Percentiles rank a stretch among this genome's conserved stretches.
Evolutionary conservation across 2,329 filamentous ascomycete genomes (phyloP).

Genomic region (Penicillium sp.): DNA sequence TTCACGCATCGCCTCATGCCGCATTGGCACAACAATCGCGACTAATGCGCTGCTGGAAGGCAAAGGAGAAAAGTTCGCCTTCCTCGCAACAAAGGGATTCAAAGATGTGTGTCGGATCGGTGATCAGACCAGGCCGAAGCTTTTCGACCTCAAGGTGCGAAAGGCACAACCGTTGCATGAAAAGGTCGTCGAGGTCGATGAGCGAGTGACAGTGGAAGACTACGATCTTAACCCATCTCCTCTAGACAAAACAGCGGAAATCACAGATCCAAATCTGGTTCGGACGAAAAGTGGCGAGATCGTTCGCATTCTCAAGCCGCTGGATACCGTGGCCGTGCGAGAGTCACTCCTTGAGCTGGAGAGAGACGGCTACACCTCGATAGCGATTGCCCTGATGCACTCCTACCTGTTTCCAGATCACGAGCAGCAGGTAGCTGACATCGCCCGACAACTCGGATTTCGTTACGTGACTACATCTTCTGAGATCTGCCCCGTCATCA

Average conservation of each 20-base stretch:
- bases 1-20: constrained; percentile 36
- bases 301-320: constrained; percentile 67
- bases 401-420: constrained; percentile 85
- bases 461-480: constrained; percentile 74
- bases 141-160: constrained; percentile 81
- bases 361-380: constrained; percentile 70
- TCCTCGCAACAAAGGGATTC: constrained; percentile 73
- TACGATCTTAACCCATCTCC: constrained; percentile 27
- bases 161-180: constrained; percentile 65
- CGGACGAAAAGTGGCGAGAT: constrained; percentile 65
- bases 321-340: constrained; percentile 57
- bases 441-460: constrained; percentile 79
- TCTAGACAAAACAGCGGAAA: constrained; percentile 17
- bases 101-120: constrained; percentile 82
- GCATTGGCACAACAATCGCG: constrained; percentile 90
- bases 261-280: constrained; percentile 61
- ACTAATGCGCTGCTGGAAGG: constrained; percentile 72
- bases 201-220: constrained; percentile 51
- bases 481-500: constrained; percentile 82
- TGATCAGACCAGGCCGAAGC: constrained; percentile 82
- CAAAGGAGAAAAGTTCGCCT: constrained; percentile 24
- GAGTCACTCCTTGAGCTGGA: constrained; percentile 67
- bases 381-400: constrained; percentile 86
- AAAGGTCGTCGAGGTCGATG: constrained; percentile 30
- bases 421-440: constrained; percentile 71